Evolutionary conservation across 495 filamentous ascomycete genomes (phyloP).

Genomic region (Neurospora cerealis): DNA sequence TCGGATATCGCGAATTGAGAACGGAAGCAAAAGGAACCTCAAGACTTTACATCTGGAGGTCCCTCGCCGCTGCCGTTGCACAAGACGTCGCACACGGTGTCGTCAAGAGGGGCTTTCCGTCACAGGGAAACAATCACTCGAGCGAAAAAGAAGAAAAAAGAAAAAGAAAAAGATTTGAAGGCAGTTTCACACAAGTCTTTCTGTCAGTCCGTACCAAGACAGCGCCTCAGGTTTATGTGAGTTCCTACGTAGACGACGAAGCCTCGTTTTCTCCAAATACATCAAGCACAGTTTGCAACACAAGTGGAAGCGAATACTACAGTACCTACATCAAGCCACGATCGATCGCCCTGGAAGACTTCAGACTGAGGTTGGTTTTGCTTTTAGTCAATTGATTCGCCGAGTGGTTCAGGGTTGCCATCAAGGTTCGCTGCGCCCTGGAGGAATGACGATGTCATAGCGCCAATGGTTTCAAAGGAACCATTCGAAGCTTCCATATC

Average conservation of each 20-base stretch:
- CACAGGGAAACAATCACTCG: background rate
- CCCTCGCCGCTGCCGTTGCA: background rate
- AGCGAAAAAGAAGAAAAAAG: background rate
- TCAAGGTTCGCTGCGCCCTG: background rate
- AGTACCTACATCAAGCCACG: background rate
- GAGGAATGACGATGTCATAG: constrained; percentile 11
- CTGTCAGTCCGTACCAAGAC: background rate
- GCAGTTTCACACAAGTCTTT: background rate
- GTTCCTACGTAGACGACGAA: background rate
- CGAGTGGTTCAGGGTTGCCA: background rate
- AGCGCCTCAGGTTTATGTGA: background rate
- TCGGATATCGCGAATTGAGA: background rate
- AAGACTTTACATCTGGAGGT: background rate
- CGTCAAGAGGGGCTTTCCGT: background rate
- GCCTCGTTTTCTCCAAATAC: background rate
- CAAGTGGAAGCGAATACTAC: background rate
- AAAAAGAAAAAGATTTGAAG: background rate
- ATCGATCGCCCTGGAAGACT: background rate
- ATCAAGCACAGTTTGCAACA: background rate
- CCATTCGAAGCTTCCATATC: background rate
- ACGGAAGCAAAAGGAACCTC: background rate
- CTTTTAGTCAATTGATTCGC: background rate
- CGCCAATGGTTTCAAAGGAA: background rate
- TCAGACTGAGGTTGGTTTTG: background rate
- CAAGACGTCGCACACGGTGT: background rate